Base-by-base conservation (phyloP, 352 stramenopile genomes). In the Phytophthora sp. region DNA sequence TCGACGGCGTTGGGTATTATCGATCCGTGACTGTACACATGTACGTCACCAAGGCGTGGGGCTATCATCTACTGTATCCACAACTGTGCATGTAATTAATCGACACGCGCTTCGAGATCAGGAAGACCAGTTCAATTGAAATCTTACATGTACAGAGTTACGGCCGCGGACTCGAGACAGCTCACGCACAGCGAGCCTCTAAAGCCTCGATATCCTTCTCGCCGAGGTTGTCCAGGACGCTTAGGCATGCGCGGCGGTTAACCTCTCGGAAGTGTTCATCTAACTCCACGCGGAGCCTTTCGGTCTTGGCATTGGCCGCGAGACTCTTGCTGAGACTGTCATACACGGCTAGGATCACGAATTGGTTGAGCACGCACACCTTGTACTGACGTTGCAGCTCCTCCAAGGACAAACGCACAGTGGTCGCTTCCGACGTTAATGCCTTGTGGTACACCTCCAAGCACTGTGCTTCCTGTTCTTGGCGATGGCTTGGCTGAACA, bases 311-410 rank as follows among this genome's bases (percentile, higher is more conserved):
- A 57, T 89, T 91, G 12, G 69, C 66, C n/a, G 80, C 84, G 38
- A 94, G 77, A 28, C 84, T 82, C 59, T 92, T 92, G 72, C 76
- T 94, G 39, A 92, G 73, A 35, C 62, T 77, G 66, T 94, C 84
- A 69, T 86, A 92, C 26, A 91, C 83, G 20, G 87, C 86, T 41
- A 94, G 77, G 53, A 92, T 94, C 26, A 91, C 45, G 41, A 94
- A 92, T 59, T 94, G 86, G 56, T 94, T 94, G 11, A 94, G 66
- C 37, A 89, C 72, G 49, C 82, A 92, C 17, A 83, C 10, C 15
- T 76, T 79, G 53, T 94, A 94, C 32, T 84, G 68, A 15, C 21
- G 61, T 60, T 52, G 66, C 61, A 87, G 76, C 21, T 89, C 74
- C 0, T 77, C 66, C 10, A 84, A 48, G 5, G 70, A 61, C 20